Conservation (phyloP, 2,329 filamentous ascomycete genomes). For the Beauveria bassiana region DNA sequence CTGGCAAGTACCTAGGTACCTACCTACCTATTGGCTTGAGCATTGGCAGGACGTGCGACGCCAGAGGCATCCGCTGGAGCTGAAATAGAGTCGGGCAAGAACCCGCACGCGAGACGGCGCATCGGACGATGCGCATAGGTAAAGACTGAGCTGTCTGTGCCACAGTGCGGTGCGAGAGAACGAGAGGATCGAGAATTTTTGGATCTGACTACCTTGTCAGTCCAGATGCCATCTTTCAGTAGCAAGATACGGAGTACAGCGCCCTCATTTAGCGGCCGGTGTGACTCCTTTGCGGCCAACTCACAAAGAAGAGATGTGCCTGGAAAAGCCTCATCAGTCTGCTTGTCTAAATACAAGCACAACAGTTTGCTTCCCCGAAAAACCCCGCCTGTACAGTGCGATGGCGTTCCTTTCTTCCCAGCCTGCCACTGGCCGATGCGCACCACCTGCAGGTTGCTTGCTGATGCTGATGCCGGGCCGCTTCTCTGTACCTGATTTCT, state of each 20-base stretch:
- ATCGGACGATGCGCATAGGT: not conserved
- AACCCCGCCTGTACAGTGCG: not conserved
- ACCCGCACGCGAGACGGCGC: not conserved
- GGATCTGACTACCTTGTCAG: too few species aligned
- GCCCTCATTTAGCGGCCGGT: too few species aligned
- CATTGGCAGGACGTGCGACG: not conserved
- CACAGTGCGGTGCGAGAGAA: not conserved
- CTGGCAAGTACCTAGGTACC: not conserved
- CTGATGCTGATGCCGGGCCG: too few species aligned
- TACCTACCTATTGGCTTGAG: not conserved
- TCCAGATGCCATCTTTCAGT: too few species aligned
- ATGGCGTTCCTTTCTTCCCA: not conserved
- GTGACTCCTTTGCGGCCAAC: too few species aligned
- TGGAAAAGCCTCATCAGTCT: too few species aligned
- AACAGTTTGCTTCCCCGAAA: not conserved
- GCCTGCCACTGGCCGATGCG: not conserved
- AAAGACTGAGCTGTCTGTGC: not conserved
- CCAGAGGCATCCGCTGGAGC: not conserved
- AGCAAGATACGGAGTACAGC: too few species aligned
- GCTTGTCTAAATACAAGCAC: too few species aligned
- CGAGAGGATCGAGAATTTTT: not conserved
- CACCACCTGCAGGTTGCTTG: not conserved
- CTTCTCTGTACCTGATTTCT: too few species aligned
- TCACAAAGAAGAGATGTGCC: too few species aligned
- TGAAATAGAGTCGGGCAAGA: not conserved